These are phyloP conservation scores for Onygenales sp. DNA, from an alignment of 2,329 filamentous ascomycete genomes.

Conservation along the genomic window DNA sequence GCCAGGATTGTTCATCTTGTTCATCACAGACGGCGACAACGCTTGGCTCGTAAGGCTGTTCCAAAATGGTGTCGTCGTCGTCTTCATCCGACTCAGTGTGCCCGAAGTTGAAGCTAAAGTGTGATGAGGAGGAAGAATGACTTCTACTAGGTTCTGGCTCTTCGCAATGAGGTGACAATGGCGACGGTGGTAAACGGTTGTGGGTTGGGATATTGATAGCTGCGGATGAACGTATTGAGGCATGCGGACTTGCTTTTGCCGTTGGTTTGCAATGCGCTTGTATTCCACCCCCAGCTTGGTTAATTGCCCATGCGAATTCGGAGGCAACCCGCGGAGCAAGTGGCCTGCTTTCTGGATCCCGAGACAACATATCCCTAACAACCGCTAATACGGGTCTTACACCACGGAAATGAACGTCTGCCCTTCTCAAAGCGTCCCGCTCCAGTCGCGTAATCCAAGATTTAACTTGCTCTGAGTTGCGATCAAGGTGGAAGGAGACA, in stretches of 20 bases:
- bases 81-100: not conserved
- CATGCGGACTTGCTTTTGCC: not conserved
- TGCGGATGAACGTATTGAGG: not conserved
- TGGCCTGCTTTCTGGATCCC: conserved; percentile 23
- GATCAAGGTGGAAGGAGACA: conserved; percentile 45
- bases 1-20: not conserved
- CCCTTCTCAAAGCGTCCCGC: conserved; percentile 36
- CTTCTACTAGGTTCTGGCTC: not conserved
- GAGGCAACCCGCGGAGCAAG: conserved; percentile 22
- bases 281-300: conserved; percentile 9
- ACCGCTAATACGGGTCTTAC: conserved; percentile 30
- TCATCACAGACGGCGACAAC: not conserved
- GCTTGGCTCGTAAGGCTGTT: not conserved
- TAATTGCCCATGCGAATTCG: conserved; percentile 16
- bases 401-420: conserved; percentile 27
- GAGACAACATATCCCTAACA: conserved; percentile 27
- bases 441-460: conserved; percentile 46
- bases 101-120: not conserved
- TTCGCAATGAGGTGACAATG: not conserved
- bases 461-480: conserved; percentile 45
- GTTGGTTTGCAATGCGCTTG: not conserved
- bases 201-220: not conserved
- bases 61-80: not conserved
- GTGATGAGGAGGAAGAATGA: not conserved
- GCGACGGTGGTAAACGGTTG: not conserved